These are phyloP conservation scores for Fusarium newnesense DNA, from an alignment of 2,329 filamentous ascomycete species.

Conservation along the genomic window DNA sequence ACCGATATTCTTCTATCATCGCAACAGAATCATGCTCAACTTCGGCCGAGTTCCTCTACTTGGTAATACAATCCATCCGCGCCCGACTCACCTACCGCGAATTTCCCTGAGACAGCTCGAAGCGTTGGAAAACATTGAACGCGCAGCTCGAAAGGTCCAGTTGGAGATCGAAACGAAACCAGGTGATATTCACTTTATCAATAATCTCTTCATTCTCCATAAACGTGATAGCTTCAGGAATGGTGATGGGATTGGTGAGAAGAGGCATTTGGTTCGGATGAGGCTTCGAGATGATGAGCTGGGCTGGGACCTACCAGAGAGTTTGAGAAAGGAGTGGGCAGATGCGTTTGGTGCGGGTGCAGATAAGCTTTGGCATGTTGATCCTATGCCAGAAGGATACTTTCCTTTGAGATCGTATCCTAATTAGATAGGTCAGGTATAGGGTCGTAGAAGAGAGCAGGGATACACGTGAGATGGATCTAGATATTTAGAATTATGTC, in stretches of 20 bases:
- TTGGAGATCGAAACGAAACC: constrained; percentile 64
- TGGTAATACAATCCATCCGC: constrained; percentile 63
- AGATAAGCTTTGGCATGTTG: constrained; percentile 63
- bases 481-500: not conserved
- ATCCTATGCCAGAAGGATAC: constrained; percentile 67
- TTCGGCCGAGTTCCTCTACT: constrained; percentile 66
- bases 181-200: constrained; percentile 72
- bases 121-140: constrained; percentile 65
- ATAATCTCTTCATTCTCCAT: constrained; percentile 70
- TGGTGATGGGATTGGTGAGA: not conserved
- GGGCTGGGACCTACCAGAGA: constrained; percentile 62
- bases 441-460: accelerated
- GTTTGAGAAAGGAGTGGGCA: constrained; percentile 61
- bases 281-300: constrained; percentile 62
- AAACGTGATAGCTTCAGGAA: constrained; percentile 50
- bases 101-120: constrained; percentile 62
- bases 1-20: constrained; percentile 63
- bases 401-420: constrained; percentile 65
- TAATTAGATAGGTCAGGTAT: constrained; percentile 52
- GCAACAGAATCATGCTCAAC: constrained; percentile 64
- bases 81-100: constrained; percentile 59
- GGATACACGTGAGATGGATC: accelerated
- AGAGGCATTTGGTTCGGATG: constrained; percentile 68
- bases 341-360: constrained; percentile 58
- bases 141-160: constrained; percentile 62